Conservation (phyloP, 176 grass and related monocot genomes). For the Triticum aestivum region DNA sequence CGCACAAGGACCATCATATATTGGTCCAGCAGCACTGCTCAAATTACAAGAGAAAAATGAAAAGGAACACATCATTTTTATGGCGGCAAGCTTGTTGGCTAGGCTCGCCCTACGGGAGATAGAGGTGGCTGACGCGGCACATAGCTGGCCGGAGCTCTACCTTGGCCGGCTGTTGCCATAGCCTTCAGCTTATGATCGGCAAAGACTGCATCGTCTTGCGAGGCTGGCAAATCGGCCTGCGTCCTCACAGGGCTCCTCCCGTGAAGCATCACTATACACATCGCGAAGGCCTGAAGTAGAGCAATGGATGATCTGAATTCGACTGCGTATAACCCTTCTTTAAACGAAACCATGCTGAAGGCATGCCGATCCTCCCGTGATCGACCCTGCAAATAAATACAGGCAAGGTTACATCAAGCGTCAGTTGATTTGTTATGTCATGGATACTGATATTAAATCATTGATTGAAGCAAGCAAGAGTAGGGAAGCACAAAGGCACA, state of each 20-base stretch:
- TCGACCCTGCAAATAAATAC: slow-evolving; percentile 52
- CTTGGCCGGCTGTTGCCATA: slow-evolving; percentile 32
- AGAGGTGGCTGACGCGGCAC: slow-evolving; percentile 66
- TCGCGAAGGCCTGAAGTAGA: slow-evolving; percentile 78
- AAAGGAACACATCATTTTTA: slow-evolving; percentile 24
- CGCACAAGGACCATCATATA: slow-evolving; percentile 36
- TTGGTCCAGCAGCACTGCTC: slow-evolving; percentile 17
- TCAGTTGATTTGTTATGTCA: not conserved
- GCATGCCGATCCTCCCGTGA: slow-evolving; percentile 38
- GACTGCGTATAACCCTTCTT: slow-evolving; percentile 74
- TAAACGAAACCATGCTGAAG: slow-evolving; percentile 77
- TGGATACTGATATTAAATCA: slow-evolving; percentile 14
- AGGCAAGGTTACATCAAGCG: slow-evolving; percentile 2
- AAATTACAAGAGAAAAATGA: slow-evolving; percentile 4
- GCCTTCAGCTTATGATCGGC: slow-evolving; percentile 40
- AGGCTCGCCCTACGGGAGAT: slow-evolving; percentile 86
- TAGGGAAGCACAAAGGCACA: slow-evolving; percentile 18
- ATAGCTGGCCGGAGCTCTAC: slow-evolving; percentile 54
- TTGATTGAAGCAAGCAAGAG: not conserved
- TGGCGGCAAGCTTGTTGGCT: not conserved
- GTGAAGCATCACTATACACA: slow-evolving; percentile 81
- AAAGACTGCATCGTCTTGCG: slow-evolving; percentile 38
- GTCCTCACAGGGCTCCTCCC: slow-evolving; percentile 32
- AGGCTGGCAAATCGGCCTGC: slow-evolving; percentile 25
- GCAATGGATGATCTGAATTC: slow-evolving; percentile 73